phyloP scores from a whole-genome alignment of 148 eudicot genomes.

The Cornus controversa region DNA sequence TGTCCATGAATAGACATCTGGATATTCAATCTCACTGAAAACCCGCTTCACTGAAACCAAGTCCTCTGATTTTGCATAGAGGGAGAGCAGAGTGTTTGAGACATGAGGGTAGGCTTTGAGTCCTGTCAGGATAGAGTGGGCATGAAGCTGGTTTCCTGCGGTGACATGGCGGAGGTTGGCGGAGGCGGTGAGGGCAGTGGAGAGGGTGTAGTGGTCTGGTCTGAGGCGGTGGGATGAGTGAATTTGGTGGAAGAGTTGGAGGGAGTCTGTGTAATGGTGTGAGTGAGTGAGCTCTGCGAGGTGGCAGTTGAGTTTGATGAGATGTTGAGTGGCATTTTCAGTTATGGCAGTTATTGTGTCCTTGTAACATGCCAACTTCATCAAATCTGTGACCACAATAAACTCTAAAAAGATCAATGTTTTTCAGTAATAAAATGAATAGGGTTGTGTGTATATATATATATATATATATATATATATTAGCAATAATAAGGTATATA shows the following conservation, averaged over 20 bases:
- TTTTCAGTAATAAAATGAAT: too few species aligned
- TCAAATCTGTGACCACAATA: neutral
- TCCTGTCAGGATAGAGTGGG: conserved; percentile 43
- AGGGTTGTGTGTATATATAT: too few species aligned
- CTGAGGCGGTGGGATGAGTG: conserved; percentile 45
- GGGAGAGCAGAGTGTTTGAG: conserved; percentile 54
- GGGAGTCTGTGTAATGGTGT: conserved; percentile 36
- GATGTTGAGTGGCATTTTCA: conserved; percentile 26
- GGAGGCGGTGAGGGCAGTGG: conserved; percentile 60
- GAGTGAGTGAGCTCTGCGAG: conserved; percentile 49
- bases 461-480: too few species aligned
- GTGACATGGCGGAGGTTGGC: conserved; percentile 30
- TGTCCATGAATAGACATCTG: conserved; percentile 85
- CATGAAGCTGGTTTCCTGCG: conserved; percentile 65
- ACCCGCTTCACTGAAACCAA: conserved; percentile 45
- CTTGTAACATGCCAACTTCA: neutral
- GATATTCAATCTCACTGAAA: conserved; percentile 49
- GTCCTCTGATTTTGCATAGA: conserved; percentile 52
- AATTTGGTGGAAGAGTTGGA: conserved; percentile 52
- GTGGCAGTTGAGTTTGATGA: conserved; percentile 55
- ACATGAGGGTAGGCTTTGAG: conserved; percentile 51
- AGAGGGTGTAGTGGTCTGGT: conserved; percentile 79
- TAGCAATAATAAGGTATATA: too few species aligned
- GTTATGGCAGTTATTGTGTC: conserved; percentile 3
- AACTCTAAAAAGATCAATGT: too few species aligned